Evolutionary conservation across 768 basidiomycete species (phyloP), one percentile per base, ranked within the genome.

Genomic region (Cyclocybe aegerita): DNA sequence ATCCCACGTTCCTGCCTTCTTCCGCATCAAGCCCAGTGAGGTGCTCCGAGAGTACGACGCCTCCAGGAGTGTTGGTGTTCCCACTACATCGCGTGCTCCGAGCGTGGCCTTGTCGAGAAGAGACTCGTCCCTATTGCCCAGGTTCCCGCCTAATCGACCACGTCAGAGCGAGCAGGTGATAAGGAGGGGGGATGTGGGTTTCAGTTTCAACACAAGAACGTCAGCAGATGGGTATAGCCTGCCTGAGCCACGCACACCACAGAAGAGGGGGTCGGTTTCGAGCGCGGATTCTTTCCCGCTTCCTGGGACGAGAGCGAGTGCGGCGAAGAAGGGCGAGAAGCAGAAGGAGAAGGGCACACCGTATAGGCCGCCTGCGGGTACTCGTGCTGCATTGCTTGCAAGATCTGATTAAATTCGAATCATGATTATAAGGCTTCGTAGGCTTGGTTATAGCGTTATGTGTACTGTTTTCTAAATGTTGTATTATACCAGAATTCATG

Each of bases 291-390:
- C 50, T 10, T 72, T 72, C 49, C 73, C 75, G 0, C 37, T 70
- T 16, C 36, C 34, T 9, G 73, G 73, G 6, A 75, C 76, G 1
- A 64, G 65, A 15, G 75, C 76, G 7, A 69, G 68, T 54, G 64
- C 60, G 9, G 60, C 64, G 14, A 73, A 72, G 57, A 67, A 67
- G 50, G 55, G 46, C 23, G 43, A 61, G 29, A 57, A 65, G 49
- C 59, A 66, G 39, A 51, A 64, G 47, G 68, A 69, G 55, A 74
- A 69, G 39, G 49, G 46, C 10, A 64, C 63, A 7, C 70, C 70
- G 0, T 76, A 73, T 60, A 61, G 55, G 12, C 73, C 75, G 12
- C 71, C 67, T 4, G 44, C 39, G 12, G 73, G 70, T 3, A 74
- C 74, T 3, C 60, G 67, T 39, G 73, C 72, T 14, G 68, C 69